Evolutionary conservation across 208 protist genomes (phyloP).

Genomic region (Angomonas deanei): DNA sequence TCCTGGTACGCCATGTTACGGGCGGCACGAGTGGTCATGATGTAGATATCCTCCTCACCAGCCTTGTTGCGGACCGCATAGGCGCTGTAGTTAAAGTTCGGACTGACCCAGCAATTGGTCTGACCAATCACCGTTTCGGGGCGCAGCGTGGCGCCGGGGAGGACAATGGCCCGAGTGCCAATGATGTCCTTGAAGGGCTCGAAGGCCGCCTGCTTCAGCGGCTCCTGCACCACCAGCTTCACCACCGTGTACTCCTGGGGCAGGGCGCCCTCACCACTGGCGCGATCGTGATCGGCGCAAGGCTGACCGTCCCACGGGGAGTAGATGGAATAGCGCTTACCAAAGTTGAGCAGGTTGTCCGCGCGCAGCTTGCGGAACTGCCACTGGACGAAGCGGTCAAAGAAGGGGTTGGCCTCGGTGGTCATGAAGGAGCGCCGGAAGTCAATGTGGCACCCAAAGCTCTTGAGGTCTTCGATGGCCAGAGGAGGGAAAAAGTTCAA

Average conservation of each 20-base stretch:
- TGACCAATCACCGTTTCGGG: conserved; percentile 99
- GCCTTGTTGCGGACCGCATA: conserved; percentile 82
- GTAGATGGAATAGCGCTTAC: conserved; percentile 98
- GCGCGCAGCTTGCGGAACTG: conserved; percentile 93
- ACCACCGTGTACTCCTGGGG: conserved; percentile 98
- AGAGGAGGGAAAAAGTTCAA: conserved; percentile 98
- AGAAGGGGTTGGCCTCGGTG: conserved; percentile 99
- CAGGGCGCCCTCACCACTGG: conserved; percentile 95
- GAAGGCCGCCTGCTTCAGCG: conserved; percentile 63
- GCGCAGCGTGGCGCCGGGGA: conserved; percentile 98
- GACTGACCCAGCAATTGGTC: conserved; percentile 99
- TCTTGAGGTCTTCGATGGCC: conserved; percentile 94
- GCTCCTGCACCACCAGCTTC: conserved; percentile 93
- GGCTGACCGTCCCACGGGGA: conserved; percentile 98
- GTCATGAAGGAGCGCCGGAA: conserved; percentile 99
- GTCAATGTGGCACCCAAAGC: conserved; percentile 95
- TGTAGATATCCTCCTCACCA: conserved; percentile 88
- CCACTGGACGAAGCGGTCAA: conserved; percentile 99
- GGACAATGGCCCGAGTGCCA: conserved; percentile 81
- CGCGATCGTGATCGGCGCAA: conserved; percentile 99
- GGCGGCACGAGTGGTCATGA: conserved; percentile 94
- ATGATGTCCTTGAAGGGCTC: conserved; percentile 53
- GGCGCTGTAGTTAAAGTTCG: conserved; percentile 94
- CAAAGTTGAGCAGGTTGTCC: conserved; percentile 93
- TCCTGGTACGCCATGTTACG: conserved; percentile 96